Base-by-base conservation (phyloP, 495 filamentous ascomycete genomes). In the Pyronema omphalodes region DNA sequence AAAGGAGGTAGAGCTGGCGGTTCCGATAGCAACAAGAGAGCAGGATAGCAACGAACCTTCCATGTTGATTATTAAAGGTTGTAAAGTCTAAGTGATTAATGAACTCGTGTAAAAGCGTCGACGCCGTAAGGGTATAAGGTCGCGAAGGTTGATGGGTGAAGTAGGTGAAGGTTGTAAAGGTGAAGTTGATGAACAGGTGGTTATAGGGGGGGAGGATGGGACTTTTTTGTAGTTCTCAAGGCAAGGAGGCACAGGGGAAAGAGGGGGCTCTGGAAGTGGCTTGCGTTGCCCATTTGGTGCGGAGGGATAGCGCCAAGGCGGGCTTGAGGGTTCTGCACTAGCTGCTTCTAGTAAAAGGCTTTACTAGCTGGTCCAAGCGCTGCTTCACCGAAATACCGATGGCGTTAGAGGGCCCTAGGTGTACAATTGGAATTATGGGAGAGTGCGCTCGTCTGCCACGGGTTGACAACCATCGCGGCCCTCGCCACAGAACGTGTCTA, bases 1-100 rank as follows among this genome's bases (percentile, higher is more conserved):
- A 59, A 61, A 60, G 29, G 39, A 67, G 58, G 64, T 58, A 57
- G 65, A 58, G 17, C 15, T 11, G 35, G 29, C 29, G 19, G 48
- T 17, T 14, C 11, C 9, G 12, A 11, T 51, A 51, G 44, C 12
- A 47, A 60, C 55, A n/a, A n/a, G 59, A 65, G 60, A 48, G 65
- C 58, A 66, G 65, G 61, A 60, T 50, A 44, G 59, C 57, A 66
- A 74, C 79, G 74, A 75, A 88, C 83, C 83, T 76, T 88, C 83
- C 83, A 88, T 88, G 71, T 69, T 74, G 75, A 69, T 67, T 57
- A 58, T 52, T 57, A 37, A 56, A 62, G 53, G 59, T 55, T 60
- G 67, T 55, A 61, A 56, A 54, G 47, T 64, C 49, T 64, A 67
- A 65, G 57, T 52, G 65, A 69, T 68, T 66, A 64, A 57, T 57